phyloP scores from a whole-genome alignment of 148 eudicot genomes.

The Nepenthes mirabilis region DNA sequence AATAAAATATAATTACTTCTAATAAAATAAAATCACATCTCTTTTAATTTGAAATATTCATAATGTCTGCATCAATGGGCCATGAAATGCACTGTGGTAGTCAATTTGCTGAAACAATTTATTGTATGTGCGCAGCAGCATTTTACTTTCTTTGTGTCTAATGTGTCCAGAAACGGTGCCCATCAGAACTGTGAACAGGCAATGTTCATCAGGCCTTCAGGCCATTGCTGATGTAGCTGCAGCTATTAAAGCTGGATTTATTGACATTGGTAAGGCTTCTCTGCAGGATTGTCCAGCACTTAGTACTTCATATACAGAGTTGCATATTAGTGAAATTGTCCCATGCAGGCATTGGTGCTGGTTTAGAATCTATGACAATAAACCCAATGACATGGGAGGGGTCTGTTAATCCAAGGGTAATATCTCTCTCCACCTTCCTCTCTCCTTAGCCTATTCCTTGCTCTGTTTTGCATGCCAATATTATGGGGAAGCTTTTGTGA shows the following conservation, averaged over 20 bases:
- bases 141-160: neutral
- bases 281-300: neutral
- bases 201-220: constrained; percentile 98
- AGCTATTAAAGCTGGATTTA: constrained; percentile 95
- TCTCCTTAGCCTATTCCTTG: neutral
- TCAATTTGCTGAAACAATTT: neutral
- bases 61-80: too few relatives aligned
- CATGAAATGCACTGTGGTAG: too few relatives aligned
- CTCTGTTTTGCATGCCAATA: neutral
- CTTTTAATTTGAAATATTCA: too few relatives aligned
- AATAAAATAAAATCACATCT: too few relatives aligned
- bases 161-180: constrained; percentile 68
- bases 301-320: neutral
- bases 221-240: constrained; percentile 99
- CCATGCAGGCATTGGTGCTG: constrained; percentile 86
- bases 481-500: neutral
- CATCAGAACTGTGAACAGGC: constrained; percentile 89
- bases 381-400: constrained; percentile 93
- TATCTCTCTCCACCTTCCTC: constrained; percentile 3
- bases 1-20: too few relatives aligned
- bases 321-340: neutral
- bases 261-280: constrained; percentile 63
- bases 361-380: constrained; percentile 81
- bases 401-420: constrained; percentile 78
- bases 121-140: neutral